These are phyloP conservation scores for Pseudotulostoma volvatum DNA, from an alignment of 495 filamentous ascomycete genomes.

Conservation along the genomic window DNA sequence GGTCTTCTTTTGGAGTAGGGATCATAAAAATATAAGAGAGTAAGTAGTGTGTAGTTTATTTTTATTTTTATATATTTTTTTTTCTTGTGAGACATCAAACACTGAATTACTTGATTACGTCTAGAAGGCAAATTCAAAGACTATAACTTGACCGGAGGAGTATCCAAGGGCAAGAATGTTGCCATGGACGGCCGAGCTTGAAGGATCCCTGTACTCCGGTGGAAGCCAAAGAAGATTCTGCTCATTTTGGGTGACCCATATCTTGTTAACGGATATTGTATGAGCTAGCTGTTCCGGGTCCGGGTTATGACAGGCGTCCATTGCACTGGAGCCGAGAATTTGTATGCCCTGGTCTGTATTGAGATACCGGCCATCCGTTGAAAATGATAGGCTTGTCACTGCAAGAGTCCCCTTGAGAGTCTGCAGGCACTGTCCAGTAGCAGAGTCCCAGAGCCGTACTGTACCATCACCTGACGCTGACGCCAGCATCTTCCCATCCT, in stretches of 20 bases:
- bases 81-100: too few relatives aligned
- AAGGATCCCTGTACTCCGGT: conserved; percentile 6
- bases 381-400: background rate
- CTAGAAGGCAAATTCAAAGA: background rate
- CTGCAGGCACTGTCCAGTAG: background rate
- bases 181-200: background rate
- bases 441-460: conserved; percentile 8
- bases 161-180: background rate
- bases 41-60: too few relatives aligned
- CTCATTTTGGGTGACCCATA: conserved; percentile 13
- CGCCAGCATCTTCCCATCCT: conserved; percentile 15
- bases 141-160: background rate
- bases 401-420: background rate
- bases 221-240: conserved; percentile 12
- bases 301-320: background rate
- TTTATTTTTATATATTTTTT: too few relatives aligned
- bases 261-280: conserved; percentile 5
- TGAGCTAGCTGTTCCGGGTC: conserved; percentile 2
- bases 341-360: background rate
- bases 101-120: too few relatives aligned
- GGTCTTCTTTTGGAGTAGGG: background rate
- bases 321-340: background rate
- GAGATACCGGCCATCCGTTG: background rate
- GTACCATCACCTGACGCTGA: conserved; percentile 17
- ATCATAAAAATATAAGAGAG: background rate